Conservation (phyloP, 1,284 basidiomycete species). For the Volvariella surrecta region DNA sequence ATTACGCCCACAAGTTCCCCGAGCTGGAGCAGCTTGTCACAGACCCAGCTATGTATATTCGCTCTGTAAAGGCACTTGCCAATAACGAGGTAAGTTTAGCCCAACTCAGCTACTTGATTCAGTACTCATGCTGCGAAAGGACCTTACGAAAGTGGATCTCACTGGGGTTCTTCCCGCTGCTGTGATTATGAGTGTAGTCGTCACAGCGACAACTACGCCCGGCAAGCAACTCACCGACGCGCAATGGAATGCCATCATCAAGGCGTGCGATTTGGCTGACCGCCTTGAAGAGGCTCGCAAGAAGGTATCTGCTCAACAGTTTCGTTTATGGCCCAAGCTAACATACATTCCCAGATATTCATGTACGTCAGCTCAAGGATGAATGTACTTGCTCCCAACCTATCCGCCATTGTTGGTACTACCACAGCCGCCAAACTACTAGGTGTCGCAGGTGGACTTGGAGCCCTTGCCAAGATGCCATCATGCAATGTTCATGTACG, state of each 20-base stretch:
- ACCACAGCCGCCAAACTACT: conserved; percentile 97
- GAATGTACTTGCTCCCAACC: conserved; percentile 95
- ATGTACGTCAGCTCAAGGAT: conserved; percentile 99
- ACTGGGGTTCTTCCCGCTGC: conserved; percentile 82
- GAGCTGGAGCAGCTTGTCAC: conserved; percentile 93
- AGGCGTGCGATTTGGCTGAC: conserved; percentile 84
- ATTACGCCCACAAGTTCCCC: conserved; percentile 94
- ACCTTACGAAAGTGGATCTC: conserved; percentile 78
- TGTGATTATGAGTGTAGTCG: conserved; percentile 92
- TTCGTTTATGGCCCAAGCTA: conserved; percentile 1
- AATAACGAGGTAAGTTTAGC: conserved; percentile 61
- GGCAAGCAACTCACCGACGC: conserved; percentile 65
- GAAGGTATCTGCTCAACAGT: conserved; percentile 47
- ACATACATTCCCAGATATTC: conserved; percentile 61
- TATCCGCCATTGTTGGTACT: conserved; percentile 96
- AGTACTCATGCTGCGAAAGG: conserved; percentile 30
- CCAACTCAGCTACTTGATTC: not conserved
- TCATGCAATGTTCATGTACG: conserved; percentile 91
- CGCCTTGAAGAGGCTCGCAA: conserved; percentile 83
- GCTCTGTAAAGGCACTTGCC: conserved; percentile 82
- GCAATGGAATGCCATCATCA: conserved; percentile 77
- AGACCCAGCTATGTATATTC: conserved; percentile 90
- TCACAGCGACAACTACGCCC: conserved; percentile 88
- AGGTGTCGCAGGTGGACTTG: conserved; percentile 92
- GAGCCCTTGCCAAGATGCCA: conserved; percentile 89